Conservation (phyloP, 164 flowering plant species). For the Vitis cinerea region DNA sequence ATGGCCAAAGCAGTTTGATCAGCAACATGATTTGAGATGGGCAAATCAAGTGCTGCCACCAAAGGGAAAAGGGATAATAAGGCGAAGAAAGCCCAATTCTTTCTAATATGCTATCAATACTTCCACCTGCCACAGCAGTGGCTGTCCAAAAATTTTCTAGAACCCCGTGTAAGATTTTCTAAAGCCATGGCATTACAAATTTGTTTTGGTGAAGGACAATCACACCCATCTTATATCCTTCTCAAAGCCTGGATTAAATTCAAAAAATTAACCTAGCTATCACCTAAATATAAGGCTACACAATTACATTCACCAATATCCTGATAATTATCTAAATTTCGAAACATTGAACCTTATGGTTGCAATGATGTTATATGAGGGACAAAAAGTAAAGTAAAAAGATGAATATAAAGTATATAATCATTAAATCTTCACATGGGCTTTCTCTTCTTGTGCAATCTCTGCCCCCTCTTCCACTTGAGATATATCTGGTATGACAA, state of each 20-base stretch:
- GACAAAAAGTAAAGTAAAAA: conserved; percentile 3
- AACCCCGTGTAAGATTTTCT: too few relatives aligned
- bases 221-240: background rate
- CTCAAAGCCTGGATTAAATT: background rate
- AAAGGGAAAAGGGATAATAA: too few relatives aligned
- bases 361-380: conserved; percentile 6
- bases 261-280: background rate
- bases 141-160: too few relatives aligned
- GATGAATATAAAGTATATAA: conserved; percentile 10
- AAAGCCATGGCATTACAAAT: too few relatives aligned
- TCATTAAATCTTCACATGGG: conserved; percentile 28
- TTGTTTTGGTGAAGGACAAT: too few relatives aligned
- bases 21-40: too few relatives aligned
- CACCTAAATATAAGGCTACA: conserved; percentile 6
- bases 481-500: conserved; percentile 89
- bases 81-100: too few relatives aligned
- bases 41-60: too few relatives aligned
- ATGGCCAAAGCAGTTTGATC: too few relatives aligned
- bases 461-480: conserved; percentile 86
- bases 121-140: too few relatives aligned
- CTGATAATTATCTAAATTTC: background rate
- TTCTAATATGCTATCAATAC: too few relatives aligned
- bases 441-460: conserved; percentile 65
- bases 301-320: conserved; percentile 13
- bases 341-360: conserved; percentile 9